Percentiles rank a stretch among this genome's conserved stretches.
Conservation (phyloP, 139 green algal genomes). For the Micromonas commoda region DNA sequence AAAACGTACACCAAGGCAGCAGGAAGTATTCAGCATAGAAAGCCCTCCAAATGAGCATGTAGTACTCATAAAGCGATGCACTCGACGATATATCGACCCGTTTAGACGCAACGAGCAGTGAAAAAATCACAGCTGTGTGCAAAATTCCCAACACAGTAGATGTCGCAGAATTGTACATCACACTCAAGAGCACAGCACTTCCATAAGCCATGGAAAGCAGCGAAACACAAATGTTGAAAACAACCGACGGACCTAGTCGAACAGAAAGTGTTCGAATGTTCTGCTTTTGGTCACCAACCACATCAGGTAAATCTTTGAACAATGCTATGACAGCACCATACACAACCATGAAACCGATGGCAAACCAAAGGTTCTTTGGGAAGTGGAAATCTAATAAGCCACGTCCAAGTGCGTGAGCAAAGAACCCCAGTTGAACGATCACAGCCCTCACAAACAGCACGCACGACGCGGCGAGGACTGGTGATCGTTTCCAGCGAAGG, state of each 20-base stretch:
- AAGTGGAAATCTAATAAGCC: not conserved
- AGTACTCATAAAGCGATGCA: not conserved
- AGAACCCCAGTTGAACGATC: conserved; percentile 83
- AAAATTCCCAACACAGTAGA: not conserved
- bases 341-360: conserved; percentile 78
- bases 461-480: conserved; percentile 69
- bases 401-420: conserved; percentile 61
- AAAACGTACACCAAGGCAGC: too few species aligned
- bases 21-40: not conserved
- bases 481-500: conserved; percentile 83
- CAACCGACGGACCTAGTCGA: not conserved
- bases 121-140: not conserved
- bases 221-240: not conserved
- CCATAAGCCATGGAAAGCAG: not conserved
- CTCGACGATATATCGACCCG: not conserved
- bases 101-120: not conserved
- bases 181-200: not conserved
- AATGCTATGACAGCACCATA: conserved; percentile 92
- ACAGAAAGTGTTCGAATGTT: not conserved
- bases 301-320: conserved; percentile 67
- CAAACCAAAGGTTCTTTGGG: conserved; percentile 55
- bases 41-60: not conserved
- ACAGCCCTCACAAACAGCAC: conserved; percentile 70
- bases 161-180: not conserved
- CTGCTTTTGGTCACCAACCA: not conserved